Conservation (phyloP, 805 yeast genomes). For the Yamadazyma laniorum region DNA sequence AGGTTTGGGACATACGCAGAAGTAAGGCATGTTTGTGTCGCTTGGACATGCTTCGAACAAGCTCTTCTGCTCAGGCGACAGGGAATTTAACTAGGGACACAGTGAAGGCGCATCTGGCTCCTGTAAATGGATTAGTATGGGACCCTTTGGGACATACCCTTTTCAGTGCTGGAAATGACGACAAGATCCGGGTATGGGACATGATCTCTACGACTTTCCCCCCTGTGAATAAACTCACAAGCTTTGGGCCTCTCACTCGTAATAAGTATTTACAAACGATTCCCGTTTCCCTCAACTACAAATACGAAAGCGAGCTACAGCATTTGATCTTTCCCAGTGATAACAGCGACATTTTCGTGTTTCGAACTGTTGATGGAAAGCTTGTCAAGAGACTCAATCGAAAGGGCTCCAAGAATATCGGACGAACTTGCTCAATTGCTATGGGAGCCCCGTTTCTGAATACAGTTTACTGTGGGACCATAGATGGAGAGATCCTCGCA, state of each 20-base stretch:
- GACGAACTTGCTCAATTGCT: conserved; percentile 52
- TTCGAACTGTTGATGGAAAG: conserved; percentile 59
- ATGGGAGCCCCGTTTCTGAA: conserved; percentile 45
- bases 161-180: conserved; percentile 75
- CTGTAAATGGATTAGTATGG: conserved; percentile 81
- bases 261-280: conserved; percentile 53
- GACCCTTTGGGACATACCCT: conserved; percentile 60
- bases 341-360: conserved; percentile 65
- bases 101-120: conserved; percentile 69
- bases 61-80: conserved; percentile 10
- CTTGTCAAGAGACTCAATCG: conserved; percentile 55
- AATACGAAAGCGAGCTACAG: conserved; percentile 52
- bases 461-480: conserved; percentile 57
- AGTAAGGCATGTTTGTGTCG: conserved; percentile 61
- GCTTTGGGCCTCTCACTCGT: conserved; percentile 76
- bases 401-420: conserved; percentile 36
- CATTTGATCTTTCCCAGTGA: conserved; percentile 72
- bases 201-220: conserved; percentile 39
- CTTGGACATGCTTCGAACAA: conserved; percentile 55
- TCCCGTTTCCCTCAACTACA: conserved; percentile 53
- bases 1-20: conserved; percentile 83
- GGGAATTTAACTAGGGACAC: conserved; percentile 30
- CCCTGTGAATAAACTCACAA: conserved; percentile 58
- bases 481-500: conserved; percentile 60
- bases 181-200: conserved; percentile 78